Conservation (phyloP, 2,329 filamentous ascomycete species). For the Aspergillus japonicus region DNA sequence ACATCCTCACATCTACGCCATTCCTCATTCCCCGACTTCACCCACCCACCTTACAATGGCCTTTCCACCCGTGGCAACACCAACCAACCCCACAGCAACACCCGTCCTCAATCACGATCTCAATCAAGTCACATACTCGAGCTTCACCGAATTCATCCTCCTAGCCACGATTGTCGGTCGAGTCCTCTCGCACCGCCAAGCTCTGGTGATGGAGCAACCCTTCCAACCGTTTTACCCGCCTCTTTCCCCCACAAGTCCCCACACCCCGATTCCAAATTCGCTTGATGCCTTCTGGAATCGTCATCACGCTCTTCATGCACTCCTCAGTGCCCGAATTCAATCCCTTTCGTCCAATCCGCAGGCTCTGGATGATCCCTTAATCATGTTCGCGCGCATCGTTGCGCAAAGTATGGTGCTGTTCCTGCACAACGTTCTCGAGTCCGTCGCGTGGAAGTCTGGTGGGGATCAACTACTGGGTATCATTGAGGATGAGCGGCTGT, state of each 20-base stretch:
- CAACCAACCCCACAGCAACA: constrained; percentile 3
- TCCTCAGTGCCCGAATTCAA: constrained; percentile 18
- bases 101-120: background rate
- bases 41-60: background rate
- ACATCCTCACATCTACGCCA: background rate
- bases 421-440: constrained; percentile 21
- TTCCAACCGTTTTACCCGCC: constrained; percentile 7
- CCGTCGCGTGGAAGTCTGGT: constrained; percentile 20
- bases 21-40: background rate
- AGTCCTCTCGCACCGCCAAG: constrained; percentile 19
- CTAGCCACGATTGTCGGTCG: constrained; percentile 30
- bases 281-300: constrained; percentile 19
- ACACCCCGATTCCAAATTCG: background rate
- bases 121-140: background rate
- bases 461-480: constrained; percentile 20
- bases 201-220: constrained; percentile 16
- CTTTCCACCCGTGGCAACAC: background rate
- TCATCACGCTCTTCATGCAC: constrained; percentile 19
- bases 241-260: background rate
- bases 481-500: constrained; percentile 20
- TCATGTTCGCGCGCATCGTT: constrained; percentile 20
- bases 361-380: constrained; percentile 16
- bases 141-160: constrained; percentile 35
- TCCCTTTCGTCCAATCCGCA: constrained; percentile 12
- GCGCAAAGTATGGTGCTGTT: constrained; percentile 21